Evolutionary conservation across 148 eudicot species (phyloP), one percentile per base, ranked within the genome.

Genomic region (Nyssa sinensis): DNA sequence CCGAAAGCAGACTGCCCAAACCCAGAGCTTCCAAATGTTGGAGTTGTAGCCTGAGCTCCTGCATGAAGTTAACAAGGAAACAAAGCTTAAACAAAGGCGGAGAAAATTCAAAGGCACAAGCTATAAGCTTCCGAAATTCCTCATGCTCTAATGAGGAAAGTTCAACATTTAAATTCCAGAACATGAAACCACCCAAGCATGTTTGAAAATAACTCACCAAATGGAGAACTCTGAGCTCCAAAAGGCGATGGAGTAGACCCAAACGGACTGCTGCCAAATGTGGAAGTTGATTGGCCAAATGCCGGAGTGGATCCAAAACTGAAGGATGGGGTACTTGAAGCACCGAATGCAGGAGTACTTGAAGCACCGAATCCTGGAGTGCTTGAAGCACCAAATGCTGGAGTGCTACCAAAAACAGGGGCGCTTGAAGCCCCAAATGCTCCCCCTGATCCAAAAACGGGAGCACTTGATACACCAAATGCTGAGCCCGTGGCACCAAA

Each of bases 1-100:
- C 90, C 97, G 75, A 84, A 70, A 76, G 82, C 72, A 67, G 97
- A 51, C 74, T 88, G 92, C 60, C 95, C 97, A 82, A 91, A 89
- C 28, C 84, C 85, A 64, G 89, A 61, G 77, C 82, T 76, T 32
- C 90, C 91, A 84, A 89, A 88, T 25, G 92, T 29, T 34, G 91
- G 84, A 7, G 88, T 78, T 53, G 93, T 76, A 65, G 88, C 70
- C 80, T 89, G 97, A 53, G 81, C 81, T 57, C 97, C 98, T 92
- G 84, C 78, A 87, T 57, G 55, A 44, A 33, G 64, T 59, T 69
- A 66, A 53, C 23, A 16, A 32, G 13, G 49, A 58, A 34, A 75
- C 32, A 51, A 64, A 29, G n/a, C 34, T 67, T 76, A 72, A 80
- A 53, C n/a, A 71, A 44, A 73, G 67, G 31, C 49, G 59, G 61